Conservation (phyloP, 805 yeast species). For the Wickerhamomyces xylosicus region DNA sequence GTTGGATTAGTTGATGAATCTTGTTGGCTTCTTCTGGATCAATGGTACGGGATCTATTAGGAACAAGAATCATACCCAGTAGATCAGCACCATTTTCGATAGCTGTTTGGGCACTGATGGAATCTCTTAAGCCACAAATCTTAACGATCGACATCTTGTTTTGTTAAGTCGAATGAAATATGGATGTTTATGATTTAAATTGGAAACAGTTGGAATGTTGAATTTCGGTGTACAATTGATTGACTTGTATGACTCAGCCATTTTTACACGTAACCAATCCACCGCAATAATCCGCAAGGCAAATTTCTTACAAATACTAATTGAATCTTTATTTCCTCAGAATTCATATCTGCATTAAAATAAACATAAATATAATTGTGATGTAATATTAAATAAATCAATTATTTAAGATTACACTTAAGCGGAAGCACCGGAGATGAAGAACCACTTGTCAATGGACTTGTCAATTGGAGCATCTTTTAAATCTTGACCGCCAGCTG, state of each 20-base stretch:
- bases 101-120: slow-evolving; percentile 64
- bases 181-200: no score
- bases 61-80: slow-evolving; percentile 83
- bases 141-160: slow-evolving; percentile 41
- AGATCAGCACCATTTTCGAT: slow-evolving; percentile 63
- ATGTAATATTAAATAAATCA: slow-evolving; percentile 1
- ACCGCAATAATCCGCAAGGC: no score
- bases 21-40: slow-evolving; percentile 31
- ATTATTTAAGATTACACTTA: slow-evolving; percentile 6
- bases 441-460: slow-evolving; percentile 98
- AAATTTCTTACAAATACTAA: no score
- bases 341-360: no score
- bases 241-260: no score
- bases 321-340: no score
- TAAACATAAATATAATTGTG: not conserved
- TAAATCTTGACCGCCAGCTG: slow-evolving; percentile 51
- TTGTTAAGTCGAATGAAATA: not conserved
- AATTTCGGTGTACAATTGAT: no score
- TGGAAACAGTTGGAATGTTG: no score
- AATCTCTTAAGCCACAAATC: slow-evolving; percentile 71
- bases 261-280: no score
- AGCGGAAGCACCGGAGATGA: slow-evolving; percentile 74
- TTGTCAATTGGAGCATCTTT: slow-evolving; percentile 93
- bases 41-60: slow-evolving; percentile 67
- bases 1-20: slow-evolving; percentile 21